Base-by-base conservation (phyloP, 2,329 filamentous ascomycete genomes). In the Penicillium expansum region DNA sequence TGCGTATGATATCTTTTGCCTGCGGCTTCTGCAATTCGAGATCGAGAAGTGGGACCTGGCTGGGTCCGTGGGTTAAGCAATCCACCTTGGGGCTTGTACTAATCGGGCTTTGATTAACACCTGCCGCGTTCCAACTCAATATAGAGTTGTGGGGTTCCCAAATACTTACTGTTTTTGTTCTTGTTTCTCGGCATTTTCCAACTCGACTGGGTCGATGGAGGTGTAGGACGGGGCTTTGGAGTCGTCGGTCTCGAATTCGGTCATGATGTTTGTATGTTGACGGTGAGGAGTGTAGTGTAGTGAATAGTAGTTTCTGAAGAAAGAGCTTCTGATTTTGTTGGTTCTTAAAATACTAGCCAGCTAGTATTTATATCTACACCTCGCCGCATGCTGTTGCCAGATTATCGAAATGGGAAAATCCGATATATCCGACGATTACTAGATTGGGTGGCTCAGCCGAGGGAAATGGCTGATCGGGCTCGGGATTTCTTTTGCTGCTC, bases 61-160 rank as follows among this genome's bases (percentile, higher is more conserved):
- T 55, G 22, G 47, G 45, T 8, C 58, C 55, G 13, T 58, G 58
- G 10, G 51, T 38, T 14, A 32, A 10, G 24, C 58, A 58, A 33
- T 56, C 24, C 20, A 14, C 16, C 14, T 55, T 55, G 1, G 44
- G 43, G 43, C 27, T 37, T 30, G 38, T 18, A 16, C 53, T 56
- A 51, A 32, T 42, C 20, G 18, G 4, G 8, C 3, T 16, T 18
- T 24, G 9, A 14, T 51, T 42, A 42, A 30, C 14, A 30, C 0
- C 27, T 30, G 27, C n/a, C 16, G 1, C 3, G 22, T 29, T n/a
- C 16, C 27, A 13, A 44, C 6, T 13, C 5, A 5, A 20, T 10
- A 32, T 30, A 16, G 11, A 32, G 27, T 7, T 9, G n/a, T 44
- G 24, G 24, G 11, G 3, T 9, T 20, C n/a, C 8, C 4, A 18